A percentile compares a stretch with the other conserved stretches of the same genome.
phyloP scores from a whole-genome alignment of 768 basidiomycete species.

The Boletus subcaerulescens region DNA sequence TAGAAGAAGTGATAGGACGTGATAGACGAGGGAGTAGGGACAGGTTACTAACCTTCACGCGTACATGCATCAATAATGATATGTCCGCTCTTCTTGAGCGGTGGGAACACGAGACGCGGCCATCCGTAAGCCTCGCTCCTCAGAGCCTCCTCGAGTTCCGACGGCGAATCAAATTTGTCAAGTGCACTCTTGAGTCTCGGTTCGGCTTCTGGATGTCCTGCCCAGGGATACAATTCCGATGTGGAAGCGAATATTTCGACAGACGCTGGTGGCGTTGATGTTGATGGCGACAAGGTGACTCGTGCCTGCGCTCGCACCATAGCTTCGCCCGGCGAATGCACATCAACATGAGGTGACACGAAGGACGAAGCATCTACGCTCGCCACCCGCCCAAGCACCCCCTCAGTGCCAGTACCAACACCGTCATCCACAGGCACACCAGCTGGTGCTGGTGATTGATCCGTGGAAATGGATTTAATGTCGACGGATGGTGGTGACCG shows the following conservation, averaged over 20 bases:
- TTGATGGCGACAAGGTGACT: conserved; percentile 3
- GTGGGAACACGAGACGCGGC: conserved; percentile 92
- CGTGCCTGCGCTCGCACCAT: conserved; percentile 13
- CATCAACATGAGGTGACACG: conserved; percentile 27
- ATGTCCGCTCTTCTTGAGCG: conserved; percentile 88
- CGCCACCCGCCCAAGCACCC: conserved; percentile 15
- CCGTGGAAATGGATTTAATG: conserved; percentile 22
- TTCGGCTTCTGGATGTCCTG: neutral
- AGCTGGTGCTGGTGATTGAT: conserved; percentile 12
- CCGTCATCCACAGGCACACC: conserved; percentile 19
- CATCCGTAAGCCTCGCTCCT: conserved; percentile 77
- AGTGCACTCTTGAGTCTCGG: neutral
- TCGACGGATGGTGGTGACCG: conserved; percentile 16
- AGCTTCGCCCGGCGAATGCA: conserved; percentile 10
- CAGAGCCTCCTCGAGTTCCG: conserved; percentile 51
- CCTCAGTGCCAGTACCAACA: conserved; percentile 18
- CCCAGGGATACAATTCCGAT: neutral
- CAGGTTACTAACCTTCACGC: conserved; percentile 55
- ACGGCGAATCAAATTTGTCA: conserved; percentile 17
- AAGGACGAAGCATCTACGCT: conserved; percentile 16
- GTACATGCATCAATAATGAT: conserved; percentile 89
- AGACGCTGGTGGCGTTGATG: conserved; percentile 15
- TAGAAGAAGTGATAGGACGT: neutral
- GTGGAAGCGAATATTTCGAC: conserved; percentile 7
- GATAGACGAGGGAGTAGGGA: conserved; percentile 4